phyloP scores from a whole-genome alignment of 306 rosid species.

The Fragaria ananassa region DNA sequence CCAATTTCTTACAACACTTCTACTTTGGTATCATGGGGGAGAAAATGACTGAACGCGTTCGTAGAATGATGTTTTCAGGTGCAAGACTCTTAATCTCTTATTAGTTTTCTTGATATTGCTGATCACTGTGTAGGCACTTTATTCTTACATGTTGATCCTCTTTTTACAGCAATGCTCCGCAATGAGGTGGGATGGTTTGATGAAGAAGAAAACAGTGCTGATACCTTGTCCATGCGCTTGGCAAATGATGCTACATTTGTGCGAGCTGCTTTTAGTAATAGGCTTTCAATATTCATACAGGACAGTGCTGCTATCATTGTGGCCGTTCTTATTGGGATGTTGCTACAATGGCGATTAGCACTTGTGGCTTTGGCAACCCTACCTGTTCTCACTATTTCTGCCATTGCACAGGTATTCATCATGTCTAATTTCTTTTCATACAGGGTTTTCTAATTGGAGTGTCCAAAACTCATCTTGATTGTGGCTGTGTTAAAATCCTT shows the following conservation, averaged over 20 bases:
- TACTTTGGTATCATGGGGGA: conserved; percentile 99
- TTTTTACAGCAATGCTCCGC: conserved; percentile 89
- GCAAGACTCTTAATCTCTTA: conserved; percentile 5
- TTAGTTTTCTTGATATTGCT: conserved; percentile 12
- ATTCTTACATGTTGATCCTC: conserved; percentile 33
- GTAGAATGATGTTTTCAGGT: conserved; percentile 99
- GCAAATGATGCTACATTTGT: conserved; percentile 99
- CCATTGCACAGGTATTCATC: conserved; percentile 85
- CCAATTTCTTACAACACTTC: conserved; percentile 98
- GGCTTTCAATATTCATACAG: conserved; percentile 96
- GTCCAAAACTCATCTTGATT: background rate
- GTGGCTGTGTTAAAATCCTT: background rate
- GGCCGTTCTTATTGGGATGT: conserved; percentile 86
- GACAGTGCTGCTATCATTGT: conserved; percentile 96
- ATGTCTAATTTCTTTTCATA: conserved; percentile 24
- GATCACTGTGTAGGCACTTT: conserved; percentile 13
- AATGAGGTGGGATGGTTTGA: conserved; percentile 99
- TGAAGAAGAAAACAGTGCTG: conserved; percentile 95
- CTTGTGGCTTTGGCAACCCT: conserved; percentile 96
- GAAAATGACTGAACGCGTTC: conserved; percentile 98
- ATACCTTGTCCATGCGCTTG: conserved; percentile 96
- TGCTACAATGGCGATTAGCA: conserved; percentile 91
- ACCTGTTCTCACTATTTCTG: conserved; percentile 86
- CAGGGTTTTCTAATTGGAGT: background rate
- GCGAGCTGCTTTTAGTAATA: conserved; percentile 96